Base-by-base conservation (phyloP, 306 rosid genomes). In the Phaseolus lunatus region DNA sequence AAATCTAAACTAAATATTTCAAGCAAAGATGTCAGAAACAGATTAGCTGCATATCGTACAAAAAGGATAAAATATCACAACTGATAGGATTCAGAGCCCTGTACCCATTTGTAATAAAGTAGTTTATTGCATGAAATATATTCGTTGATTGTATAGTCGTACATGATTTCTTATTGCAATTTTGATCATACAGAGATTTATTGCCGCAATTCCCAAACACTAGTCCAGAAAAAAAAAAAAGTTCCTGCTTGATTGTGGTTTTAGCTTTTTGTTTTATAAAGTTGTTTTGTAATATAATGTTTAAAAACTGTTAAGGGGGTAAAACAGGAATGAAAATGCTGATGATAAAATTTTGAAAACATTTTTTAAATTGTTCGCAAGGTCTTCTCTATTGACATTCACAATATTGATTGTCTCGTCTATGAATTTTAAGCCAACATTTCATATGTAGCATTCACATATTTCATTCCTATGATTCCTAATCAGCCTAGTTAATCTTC, bases 401-500 rank as follows among this genome's bases (percentile, higher is more conserved):
- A 1, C 23, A 49, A n/a, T 18, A 49, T 49, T 16, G 3, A 12
- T 49, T 49, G 18, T 13, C 56, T 49, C 18, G 9, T 45, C 50
- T 13, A 45, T 14, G 18, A n/a, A 49, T 49, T 49, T 49, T 7
- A 49, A 49, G 22, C 54, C 9, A 49, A 16, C 20, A 49, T 16
- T 16, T 49, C 54, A 19, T 49, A 22, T 15, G n/a, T 31, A 31
- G 1, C 43, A 27, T 31, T 33, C 68, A 61, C 68, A 63, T 56
- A 13, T 63, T 63, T 16, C 24, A 63, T 33, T 44, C 50, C 50
- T 47, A 73, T 70, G 74, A 52, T 26, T 52, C 48, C 35, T 50
- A 13, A 41, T 29, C 33, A 57, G 23, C 74, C 72, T 37, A 58
- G 64, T 61, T 52, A 56, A 56, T 27, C 29, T 70, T 70, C 73